Base-by-base conservation (phyloP, 371 early-diverging fungal genomes). In the Apophysomyces ossiformis region DNA sequence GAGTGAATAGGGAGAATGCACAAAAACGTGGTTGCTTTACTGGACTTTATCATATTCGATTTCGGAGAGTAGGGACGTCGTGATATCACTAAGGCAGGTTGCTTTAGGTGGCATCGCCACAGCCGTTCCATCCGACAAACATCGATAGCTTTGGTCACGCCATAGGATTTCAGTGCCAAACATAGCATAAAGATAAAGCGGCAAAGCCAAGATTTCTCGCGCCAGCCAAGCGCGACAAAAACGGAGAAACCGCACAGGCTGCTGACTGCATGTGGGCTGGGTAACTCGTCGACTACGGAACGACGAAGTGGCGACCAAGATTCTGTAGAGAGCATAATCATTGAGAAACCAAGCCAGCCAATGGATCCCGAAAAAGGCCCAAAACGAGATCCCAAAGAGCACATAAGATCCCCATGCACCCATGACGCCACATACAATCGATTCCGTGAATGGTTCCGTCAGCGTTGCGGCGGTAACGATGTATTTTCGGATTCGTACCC, bases 401-500 rank as follows among this genome's bases (percentile, higher is more conserved):
- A 62, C 8, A 8, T 60, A 56, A 54, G 72, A 90, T 39, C 75
- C 91, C 64, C 80, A 88, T 1, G 92, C 87, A 4, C 92, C 92
- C 64, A 93, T 76, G 3, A 88, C 36, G 7, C 93, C 95, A 74
- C 89, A 86, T 15, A 95, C 67, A 37, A 97, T 77, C 12, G 93
- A 94, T 75, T 97, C 97, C 6, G 95, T 93, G 37, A 96, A 85
- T 4, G 98, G 98, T 70, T 98, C 98, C 1, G 90, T 75, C 7
- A 95, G 65, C 2, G 96, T 97, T 1, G 95, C 96, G 11, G 84
- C 83, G 0, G 92, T 86, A 9, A 95, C 95, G 18, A 92, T 92
- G 75, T 93, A 96, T 76, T 95, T 96, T 57, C 98, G 88, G 46
- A 95, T 86, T 37, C 98, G 90, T 15, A 91, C 91, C 98, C 98